Conservation (phyloP, 306 rosid genomes). For the Vigna hirtella region DNA sequence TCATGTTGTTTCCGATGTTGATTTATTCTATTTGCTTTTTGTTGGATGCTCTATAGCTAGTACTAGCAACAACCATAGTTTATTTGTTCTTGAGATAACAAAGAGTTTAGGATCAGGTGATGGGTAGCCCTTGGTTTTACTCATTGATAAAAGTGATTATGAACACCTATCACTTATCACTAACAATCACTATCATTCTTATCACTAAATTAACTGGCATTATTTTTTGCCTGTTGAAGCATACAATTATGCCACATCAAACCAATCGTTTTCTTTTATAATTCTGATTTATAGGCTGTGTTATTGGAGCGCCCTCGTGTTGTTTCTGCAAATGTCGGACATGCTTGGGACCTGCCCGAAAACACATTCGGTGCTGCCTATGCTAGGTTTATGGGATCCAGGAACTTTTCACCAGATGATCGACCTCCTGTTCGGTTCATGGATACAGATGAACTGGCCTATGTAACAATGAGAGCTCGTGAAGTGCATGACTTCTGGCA, state of each 20-base stretch:
- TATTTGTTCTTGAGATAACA: neutral
- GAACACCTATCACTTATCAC: neutral
- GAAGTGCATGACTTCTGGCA: slow-evolving; percentile 98
- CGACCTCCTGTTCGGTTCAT: slow-evolving; percentile 92
- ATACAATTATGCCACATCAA: neutral
- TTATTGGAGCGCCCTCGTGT: slow-evolving; percentile 78
- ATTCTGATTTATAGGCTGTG: slow-evolving; percentile 59
- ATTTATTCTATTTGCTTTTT: slow-evolving; percentile 2
- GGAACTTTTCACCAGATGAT: slow-evolving; percentile 96
- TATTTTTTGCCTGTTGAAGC: neutral
- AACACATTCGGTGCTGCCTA: slow-evolving; percentile 92
- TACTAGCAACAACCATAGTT: neutral
- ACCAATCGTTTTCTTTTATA: slow-evolving; percentile 23
- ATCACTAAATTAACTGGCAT: slow-evolving; percentile 8
- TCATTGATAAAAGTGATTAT: slow-evolving; percentile 1
- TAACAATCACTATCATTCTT: neutral
- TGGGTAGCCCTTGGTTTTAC: neutral
- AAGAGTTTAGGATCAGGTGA: neutral
- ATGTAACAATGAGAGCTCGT: slow-evolving; percentile 88
- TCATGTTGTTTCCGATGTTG: neutral
- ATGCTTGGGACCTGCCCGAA: slow-evolving; percentile 83
- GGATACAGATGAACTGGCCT: slow-evolving; percentile 85
- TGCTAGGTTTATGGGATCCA: slow-evolving; percentile 95
- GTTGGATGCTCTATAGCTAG: neutral
- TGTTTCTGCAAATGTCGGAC: slow-evolving; percentile 71